Percentiles rank a stretch among this genome's conserved stretches.
phyloP scores from a whole-genome alignment of 139 green algal species.

The Deuterostichococcus epilithicus region DNA sequence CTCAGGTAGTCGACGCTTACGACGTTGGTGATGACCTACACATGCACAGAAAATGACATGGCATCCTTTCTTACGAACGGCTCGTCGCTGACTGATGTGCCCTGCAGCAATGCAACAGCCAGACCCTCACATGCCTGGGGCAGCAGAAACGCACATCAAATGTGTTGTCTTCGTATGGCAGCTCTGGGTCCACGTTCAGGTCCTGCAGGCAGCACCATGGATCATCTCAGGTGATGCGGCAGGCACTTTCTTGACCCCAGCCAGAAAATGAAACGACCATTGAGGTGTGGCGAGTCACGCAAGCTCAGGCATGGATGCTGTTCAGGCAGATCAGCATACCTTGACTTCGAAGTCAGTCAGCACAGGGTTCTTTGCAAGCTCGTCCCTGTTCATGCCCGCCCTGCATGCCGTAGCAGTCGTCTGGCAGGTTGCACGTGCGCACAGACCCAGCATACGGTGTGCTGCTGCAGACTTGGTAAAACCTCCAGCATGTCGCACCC shows the following conservation, averaged over 20 bases:
- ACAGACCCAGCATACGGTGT: too few relatives aligned
- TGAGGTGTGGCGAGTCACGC: conserved; percentile 8
- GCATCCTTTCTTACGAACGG: too few relatives aligned
- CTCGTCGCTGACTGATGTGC: too few relatives aligned
- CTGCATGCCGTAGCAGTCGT: conserved; percentile 14
- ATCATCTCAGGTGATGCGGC: neutral
- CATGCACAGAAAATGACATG: too few relatives aligned
- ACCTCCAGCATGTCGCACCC: conserved; percentile 46
- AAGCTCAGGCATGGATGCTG: neutral
- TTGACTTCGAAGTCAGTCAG: conserved; percentile 68
- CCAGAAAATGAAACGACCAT: neutral
- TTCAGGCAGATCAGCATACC: neutral
- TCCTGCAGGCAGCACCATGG: conserved; percentile 28
- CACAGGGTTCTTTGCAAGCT: conserved; percentile 70
- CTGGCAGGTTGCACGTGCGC: too few relatives aligned
- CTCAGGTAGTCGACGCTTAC: conserved; percentile 76
- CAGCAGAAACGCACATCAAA: conserved; percentile 65
- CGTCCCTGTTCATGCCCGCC: conserved; percentile 79
- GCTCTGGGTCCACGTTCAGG: conserved; percentile 63
- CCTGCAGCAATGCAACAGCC: too few relatives aligned
- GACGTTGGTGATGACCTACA: conserved; percentile 38
- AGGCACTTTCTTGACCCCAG: neutral
- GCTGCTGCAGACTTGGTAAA: too few relatives aligned
- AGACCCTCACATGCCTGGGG: too few relatives aligned
- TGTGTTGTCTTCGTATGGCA: conserved; percentile 56